Percentiles rank a stretch among this genome's conserved stretches.
These are phyloP conservation scores for Podila horticola DNA, from an alignment of 192 early-diverging fungal genomes.

Conservation along the genomic window DNA sequence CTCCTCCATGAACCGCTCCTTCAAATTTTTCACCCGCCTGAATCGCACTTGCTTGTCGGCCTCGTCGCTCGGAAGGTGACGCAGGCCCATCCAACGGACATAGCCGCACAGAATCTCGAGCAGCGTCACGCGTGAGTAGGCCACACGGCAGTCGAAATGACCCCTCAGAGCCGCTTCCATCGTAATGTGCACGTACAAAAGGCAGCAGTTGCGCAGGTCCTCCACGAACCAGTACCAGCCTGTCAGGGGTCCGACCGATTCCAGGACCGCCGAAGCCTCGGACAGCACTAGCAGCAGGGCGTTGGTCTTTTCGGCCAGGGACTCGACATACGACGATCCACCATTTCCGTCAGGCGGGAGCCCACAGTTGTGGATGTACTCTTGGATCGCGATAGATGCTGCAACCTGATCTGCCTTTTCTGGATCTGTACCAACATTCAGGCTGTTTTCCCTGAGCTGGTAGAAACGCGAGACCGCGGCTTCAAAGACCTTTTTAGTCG, in stretches of 20 bases:
- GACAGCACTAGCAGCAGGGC: conserved; percentile 11
- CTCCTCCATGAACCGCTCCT: too few species aligned
- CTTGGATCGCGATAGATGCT: conserved; percentile 15
- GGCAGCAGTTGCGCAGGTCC: conserved; percentile 19
- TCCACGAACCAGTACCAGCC: conserved; percentile 52
- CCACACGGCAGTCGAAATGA: not conserved
- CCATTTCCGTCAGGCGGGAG: conserved; percentile 28
- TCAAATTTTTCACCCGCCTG: not conserved
- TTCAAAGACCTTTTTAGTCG: conserved; percentile 35
- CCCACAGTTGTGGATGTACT: conserved; percentile 37
- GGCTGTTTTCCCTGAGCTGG: conserved; percentile 8
- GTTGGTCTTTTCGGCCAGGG: conserved; percentile 24
- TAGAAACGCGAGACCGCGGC: conserved; percentile 35
- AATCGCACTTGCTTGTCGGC: not conserved
- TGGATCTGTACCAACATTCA: not conserved
- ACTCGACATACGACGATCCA: conserved; percentile 25
- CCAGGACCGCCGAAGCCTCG: conserved; percentile 6
- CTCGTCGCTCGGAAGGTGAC: not conserved
- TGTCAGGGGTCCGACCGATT: not conserved
- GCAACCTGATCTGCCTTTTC: not conserved
- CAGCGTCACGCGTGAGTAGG: conserved; percentile 4
- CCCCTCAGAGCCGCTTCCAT: conserved; percentile 7
- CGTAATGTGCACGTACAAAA: not conserved
- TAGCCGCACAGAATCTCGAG: conserved; percentile 5
- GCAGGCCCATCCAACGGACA: conserved; percentile 3